These are phyloP conservation scores for Aspergillus sp. DNA, from an alignment of 2,329 filamentous ascomycete species.

Conservation along the genomic window DNA sequence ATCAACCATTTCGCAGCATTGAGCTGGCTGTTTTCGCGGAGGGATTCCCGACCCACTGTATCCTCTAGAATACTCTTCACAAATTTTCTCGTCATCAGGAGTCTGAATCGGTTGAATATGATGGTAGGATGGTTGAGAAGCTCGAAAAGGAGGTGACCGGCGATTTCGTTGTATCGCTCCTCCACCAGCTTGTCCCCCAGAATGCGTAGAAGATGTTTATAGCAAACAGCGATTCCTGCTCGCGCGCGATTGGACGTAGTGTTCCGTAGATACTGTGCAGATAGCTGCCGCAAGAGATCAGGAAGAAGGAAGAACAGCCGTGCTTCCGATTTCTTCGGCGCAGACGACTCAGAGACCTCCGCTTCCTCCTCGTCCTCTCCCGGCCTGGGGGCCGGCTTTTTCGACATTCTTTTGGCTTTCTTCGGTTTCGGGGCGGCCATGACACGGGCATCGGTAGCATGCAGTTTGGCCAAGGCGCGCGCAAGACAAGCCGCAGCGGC, in stretches of 20 bases:
- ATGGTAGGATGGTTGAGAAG: constrained; percentile 74
- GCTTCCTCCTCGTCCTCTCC: constrained; percentile 73
- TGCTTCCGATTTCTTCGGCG: constrained; percentile 68
- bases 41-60: constrained; percentile 73
- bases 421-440: constrained; percentile 58
- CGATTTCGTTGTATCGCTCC: constrained; percentile 74
- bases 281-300: constrained; percentile 76
- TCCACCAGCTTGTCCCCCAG: constrained; percentile 83
- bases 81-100: constrained; percentile 80
- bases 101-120: constrained; percentile 79
- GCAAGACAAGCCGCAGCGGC: constrained; percentile 84
- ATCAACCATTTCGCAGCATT: constrained; percentile 77
- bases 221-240: constrained; percentile 82
- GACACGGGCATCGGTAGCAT: constrained; percentile 59
- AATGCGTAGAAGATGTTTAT: constrained; percentile 73
- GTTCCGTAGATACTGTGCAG: constrained; percentile 73
- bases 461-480: constrained; percentile 76
- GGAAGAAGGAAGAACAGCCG: constrained; percentile 70
- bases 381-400: constrained; percentile 55
- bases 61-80: constrained; percentile 81
- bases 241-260: constrained; percentile 77
- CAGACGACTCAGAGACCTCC: constrained; percentile 69
- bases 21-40: constrained; percentile 86
- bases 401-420: constrained; percentile 71
- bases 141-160: constrained; percentile 76